Base-by-base conservation (phyloP, 257 asterid species). In the Nicotiana tabacum region DNA sequence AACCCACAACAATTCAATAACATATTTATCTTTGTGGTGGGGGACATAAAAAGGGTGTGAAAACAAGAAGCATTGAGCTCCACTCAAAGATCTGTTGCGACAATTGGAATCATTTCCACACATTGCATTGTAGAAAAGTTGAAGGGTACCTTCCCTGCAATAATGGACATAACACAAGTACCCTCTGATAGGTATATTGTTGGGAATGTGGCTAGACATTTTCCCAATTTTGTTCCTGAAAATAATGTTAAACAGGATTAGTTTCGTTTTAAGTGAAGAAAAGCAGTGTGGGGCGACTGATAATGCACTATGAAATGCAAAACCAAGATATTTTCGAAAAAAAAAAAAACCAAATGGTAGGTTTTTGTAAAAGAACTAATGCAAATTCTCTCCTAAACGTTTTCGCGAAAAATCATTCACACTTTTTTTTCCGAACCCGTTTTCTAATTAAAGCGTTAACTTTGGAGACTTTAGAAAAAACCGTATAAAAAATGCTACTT, bases 121-220 rank as follows among this genome's bases (percentile, higher is more conserved):
- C 13, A 85, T 65, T 43, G 81, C 35, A 15, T 35, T 37, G 82
- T 87, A 83, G 46, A 94, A 86, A 13, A 65, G 78, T 32, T 87
- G 87, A 86, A 93, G 62, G 57, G 83, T 84, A 35, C 82, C 77
- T 13, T 93, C 97, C 96, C 97, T 0, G 81, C 86, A 46, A 92
- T 94, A 39, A 90, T 90, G 87, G 78, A 86, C 78, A 90, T 0
- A 0, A 85, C 86, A 24, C 97, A 95, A 0, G 97, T 65, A 5
- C 96, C 97, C 6, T 92, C 90, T 1, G 96, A 88, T 2, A 93
- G 87, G 87, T 92, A 93, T 90, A 92, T 74, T 7, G 87, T 87
- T 6, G 97, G 98, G 85, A 93, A 93, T 3, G 91, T 68, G 12
- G 91, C 92, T 0, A 89, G 76, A 80, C 89, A 32, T 58, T 92